Conservation (phyloP, 2,329 filamentous ascomycete species). For the Alternaria arborescens region DNA sequence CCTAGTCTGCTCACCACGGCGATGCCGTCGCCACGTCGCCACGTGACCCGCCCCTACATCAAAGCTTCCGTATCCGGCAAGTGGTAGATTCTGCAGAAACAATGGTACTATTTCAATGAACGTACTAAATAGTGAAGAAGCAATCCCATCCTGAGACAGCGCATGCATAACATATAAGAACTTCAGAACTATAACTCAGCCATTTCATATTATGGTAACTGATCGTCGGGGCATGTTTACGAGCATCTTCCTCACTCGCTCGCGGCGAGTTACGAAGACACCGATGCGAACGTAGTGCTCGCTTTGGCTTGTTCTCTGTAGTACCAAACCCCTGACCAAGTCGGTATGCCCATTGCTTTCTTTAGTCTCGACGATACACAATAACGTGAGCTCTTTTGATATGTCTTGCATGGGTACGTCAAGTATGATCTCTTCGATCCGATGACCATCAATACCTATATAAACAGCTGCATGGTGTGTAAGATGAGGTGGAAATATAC, state of each 20-base stretch:
- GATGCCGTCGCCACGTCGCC: slow-evolving; percentile 12
- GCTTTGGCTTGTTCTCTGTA: neutral
- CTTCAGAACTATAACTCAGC: too few relatives aligned
- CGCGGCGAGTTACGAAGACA: neutral
- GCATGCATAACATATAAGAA: too few relatives aligned
- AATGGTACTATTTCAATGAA: too few relatives aligned
- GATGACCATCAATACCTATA: too few relatives aligned
- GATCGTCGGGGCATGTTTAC: slow-evolving; percentile 8
- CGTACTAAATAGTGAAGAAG: too few relatives aligned
- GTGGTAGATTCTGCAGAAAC: neutral
- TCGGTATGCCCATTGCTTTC: neutral
- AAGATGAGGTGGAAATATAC: neutral
- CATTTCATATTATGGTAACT: neutral
- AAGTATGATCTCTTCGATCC: neutral
- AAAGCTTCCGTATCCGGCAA: neutral
- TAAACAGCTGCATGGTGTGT: too few relatives aligned
- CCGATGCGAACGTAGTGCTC: neutral
- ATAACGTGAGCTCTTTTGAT: neutral
- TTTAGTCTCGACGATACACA: neutral
- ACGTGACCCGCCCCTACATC: slow-evolving; percentile 7
- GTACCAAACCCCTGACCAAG: slow-evolving; percentile 4
- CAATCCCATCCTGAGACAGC: too few relatives aligned
- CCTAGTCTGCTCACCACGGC: slow-evolving; percentile 1
- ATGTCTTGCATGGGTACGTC: neutral
- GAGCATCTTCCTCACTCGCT: neutral